Percentiles rank a stretch among this genome's conserved stretches.
Conservation (phyloP, 1,284 basidiomycete genomes). For the Ganoderma leucocontextum region DNA sequence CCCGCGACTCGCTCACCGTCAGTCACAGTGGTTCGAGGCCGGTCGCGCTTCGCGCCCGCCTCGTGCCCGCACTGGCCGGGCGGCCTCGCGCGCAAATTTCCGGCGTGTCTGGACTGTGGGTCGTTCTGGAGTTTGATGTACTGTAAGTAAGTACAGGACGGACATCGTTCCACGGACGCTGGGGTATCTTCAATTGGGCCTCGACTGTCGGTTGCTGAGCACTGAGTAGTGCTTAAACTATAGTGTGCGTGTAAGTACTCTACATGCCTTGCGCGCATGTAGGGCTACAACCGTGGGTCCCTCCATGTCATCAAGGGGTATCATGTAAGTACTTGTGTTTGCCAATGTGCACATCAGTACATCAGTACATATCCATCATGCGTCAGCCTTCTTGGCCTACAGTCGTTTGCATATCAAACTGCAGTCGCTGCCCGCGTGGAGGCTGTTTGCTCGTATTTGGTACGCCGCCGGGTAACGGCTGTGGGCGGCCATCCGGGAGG, state of each 20-base stretch:
- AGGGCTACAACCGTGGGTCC: no score
- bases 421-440: no score
- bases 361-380: neutral
- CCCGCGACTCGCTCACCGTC: neutral
- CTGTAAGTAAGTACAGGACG: no score
- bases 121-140: neutral
- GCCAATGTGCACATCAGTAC: no score
- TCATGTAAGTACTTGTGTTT: neutral
- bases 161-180: neutral
- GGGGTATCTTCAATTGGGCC: neutral
- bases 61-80: constrained; percentile 6
- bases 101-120: neutral
- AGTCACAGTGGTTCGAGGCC: neutral
- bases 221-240: neutral
- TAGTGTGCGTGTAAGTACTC: neutral
- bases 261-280: neutral
- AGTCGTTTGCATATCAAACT: no score
- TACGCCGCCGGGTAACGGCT: no score
- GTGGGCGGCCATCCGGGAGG: no score
- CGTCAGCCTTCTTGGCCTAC: neutral
- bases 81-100: constrained; percentile 3
- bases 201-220: neutral
- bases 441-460: no score
- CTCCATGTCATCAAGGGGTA: neutral
- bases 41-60: constrained; percentile 5